phyloP scores from a whole-genome alignment of 371 early-diverging fungal species.

The Mortierella sp. region DNA sequence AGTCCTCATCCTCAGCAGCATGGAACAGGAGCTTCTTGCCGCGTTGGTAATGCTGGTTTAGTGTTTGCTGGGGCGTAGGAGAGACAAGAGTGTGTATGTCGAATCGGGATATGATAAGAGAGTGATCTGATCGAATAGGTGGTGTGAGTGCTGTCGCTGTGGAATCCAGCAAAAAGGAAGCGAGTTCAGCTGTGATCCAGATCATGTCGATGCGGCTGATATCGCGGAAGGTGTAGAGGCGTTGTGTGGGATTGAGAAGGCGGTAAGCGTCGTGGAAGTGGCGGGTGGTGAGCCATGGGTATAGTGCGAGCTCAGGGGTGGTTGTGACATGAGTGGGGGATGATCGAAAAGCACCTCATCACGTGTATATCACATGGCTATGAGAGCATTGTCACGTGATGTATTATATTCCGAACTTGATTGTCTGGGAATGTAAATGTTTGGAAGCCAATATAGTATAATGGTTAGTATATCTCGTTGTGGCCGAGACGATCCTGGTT shows the following conservation, averaged over 20 bases:
- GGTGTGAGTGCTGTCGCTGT: neutral
- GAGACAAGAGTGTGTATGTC: neutral
- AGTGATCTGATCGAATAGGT: neutral
- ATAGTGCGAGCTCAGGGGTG: neutral
- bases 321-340: neutral
- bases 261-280: neutral
- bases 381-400: neutral
- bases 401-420: neutral
- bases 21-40: neutral
- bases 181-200: neutral
- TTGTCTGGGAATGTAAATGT: too few relatives aligned
- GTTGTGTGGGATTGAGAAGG: neutral
- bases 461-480: constrained; percentile 48
- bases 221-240: neutral
- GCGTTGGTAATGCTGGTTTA: neutral
- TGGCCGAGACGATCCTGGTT: constrained; percentile 51
- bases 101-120: neutral
- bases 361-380: too few relatives aligned
- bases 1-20: neutral
- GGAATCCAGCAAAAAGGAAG: neutral
- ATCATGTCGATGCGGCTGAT: constrained; percentile 5
- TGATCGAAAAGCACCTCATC: too few relatives aligned
- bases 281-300: neutral
- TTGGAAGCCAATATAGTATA: constrained; percentile 10
- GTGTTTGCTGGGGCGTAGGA: neutral